A percentile compares a stretch with the other conserved stretches of the same genome.
Evolutionary conservation across 2,329 filamentous ascomycete genomes (phyloP).

Genomic region (Fusarium avenaceum): DNA sequence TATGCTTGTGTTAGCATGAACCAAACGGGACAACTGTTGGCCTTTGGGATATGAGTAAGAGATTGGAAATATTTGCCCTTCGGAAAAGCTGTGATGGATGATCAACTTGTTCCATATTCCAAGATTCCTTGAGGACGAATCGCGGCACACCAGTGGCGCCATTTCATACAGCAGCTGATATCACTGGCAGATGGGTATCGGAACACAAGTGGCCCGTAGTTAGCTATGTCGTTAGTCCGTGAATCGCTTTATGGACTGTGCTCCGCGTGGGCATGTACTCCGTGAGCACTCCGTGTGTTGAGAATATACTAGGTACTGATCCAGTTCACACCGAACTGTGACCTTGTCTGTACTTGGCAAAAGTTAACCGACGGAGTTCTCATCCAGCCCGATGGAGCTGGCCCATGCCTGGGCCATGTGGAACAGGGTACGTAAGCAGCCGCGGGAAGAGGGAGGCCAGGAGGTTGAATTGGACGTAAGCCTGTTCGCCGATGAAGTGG

Average conservation of each 20-base stretch:
- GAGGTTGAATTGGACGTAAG: slow-evolving; percentile 29
- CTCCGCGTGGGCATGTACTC: neutral
- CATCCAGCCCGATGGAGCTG: slow-evolving; percentile 27
- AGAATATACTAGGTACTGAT: neutral
- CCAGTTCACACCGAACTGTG: neutral
- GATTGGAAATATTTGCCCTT: slow-evolving; percentile 9
- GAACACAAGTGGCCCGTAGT: slow-evolving; percentile 16
- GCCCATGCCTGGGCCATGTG: slow-evolving; percentile 40
- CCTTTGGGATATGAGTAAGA: neutral
- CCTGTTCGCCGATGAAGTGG: slow-evolving; percentile 38
- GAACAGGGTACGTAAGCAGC: slow-evolving; percentile 48
- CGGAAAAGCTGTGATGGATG: slow-evolving; percentile 9
- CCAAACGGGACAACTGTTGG: neutral
- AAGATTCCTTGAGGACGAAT: slow-evolving; percentile 20
- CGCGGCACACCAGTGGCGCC: slow-evolving; percentile 36
- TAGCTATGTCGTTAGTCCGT: slow-evolving; percentile 28
- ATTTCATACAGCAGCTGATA: slow-evolving; percentile 35
- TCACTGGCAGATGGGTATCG: slow-evolving; percentile 29
- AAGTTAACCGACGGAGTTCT: slow-evolving; percentile 20
- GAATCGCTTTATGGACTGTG: slow-evolving; percentile 14
- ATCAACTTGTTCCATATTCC: slow-evolving; percentile 10
- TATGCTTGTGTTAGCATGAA: neutral
- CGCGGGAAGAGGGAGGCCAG: slow-evolving; percentile 46
- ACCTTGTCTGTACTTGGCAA: slow-evolving; percentile 6
- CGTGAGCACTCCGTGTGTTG: neutral